A percentile compares a stretch with the other conserved stretches of the same genome.
These are phyloP conservation scores for Cornus kousa DNA, from an alignment of 148 eudicot genomes.

Conservation along the genomic window DNA sequence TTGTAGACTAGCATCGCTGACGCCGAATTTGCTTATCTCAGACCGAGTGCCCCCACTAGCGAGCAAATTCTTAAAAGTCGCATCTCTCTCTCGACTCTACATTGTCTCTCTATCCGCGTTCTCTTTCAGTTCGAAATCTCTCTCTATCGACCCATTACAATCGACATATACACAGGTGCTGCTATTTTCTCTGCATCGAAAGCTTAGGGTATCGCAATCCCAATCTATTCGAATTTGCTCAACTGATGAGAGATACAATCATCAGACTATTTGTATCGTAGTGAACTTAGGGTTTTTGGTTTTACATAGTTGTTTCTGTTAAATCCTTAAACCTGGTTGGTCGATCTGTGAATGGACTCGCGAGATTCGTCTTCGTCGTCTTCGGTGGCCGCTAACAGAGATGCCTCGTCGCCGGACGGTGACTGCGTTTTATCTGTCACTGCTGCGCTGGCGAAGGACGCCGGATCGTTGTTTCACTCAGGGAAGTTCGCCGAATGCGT, in stretches of 20 bases:
- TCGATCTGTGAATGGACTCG: slow-evolving; percentile 71
- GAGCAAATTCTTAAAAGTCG: too few species aligned
- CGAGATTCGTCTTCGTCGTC: slow-evolving; percentile 42
- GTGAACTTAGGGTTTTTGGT: slow-evolving; percentile 7
- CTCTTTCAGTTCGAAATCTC: not conserved
- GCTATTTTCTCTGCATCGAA: not conserved
- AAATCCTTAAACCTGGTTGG: not conserved
- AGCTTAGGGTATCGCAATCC: not conserved
- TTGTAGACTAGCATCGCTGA: not conserved
- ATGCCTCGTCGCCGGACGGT: slow-evolving; percentile 35
- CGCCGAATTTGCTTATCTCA: not conserved
- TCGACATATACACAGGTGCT: not conserved
- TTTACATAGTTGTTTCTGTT: not conserved
- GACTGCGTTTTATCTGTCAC: slow-evolving; percentile 39
- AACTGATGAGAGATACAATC: not conserved
- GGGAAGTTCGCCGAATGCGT: slow-evolving; percentile 74
- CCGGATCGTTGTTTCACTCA: slow-evolving; percentile 55
- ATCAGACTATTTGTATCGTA: not conserved
- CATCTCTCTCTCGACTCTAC: not conserved
- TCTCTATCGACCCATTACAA: slow-evolving; percentile 6
- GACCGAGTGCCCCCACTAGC: not conserved
- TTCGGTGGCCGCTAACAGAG: slow-evolving; percentile 24
- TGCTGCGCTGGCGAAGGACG: slow-evolving; percentile 64
- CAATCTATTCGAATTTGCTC: not conserved
- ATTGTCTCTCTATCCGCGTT: not conserved